phyloP scores from a whole-genome alignment of 805 yeast species.

The Myxozyma udenii region DNA sequence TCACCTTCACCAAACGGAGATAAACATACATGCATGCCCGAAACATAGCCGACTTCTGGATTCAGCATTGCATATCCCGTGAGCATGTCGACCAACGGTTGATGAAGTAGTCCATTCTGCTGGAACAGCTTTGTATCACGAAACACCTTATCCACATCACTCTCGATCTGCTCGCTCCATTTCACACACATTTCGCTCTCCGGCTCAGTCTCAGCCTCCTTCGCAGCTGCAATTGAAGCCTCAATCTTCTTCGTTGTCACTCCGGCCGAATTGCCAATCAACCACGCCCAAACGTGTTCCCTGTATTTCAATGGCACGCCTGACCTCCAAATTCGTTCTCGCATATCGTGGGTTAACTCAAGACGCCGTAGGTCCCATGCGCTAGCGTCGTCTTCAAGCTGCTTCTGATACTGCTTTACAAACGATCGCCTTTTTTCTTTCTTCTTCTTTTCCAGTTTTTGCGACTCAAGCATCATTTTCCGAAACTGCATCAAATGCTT shows the following conservation, averaged over 20 bases:
- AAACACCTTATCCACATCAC: constrained; percentile 37
- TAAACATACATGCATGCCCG: constrained; percentile 37
- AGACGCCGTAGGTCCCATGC: background rate
- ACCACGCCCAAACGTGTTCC: constrained; percentile 48
- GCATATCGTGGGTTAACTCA: constrained; percentile 31
- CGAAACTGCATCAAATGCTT: constrained; percentile 57
- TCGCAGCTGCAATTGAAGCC: background rate
- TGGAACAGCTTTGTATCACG: constrained; percentile 44
- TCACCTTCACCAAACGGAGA: background rate
- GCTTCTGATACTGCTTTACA: constrained; percentile 27
- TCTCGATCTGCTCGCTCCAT: constrained; percentile 8
- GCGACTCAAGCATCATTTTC: constrained; percentile 37
- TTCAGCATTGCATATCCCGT: constrained; percentile 36
- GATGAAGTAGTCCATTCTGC: constrained; percentile 37
- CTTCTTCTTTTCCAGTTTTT: constrained; percentile 24
- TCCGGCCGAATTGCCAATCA: constrained; percentile 10
- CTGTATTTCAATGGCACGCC: constrained; percentile 52
- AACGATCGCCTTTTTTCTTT: constrained; percentile 14
- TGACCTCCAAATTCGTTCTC: constrained; percentile 59
- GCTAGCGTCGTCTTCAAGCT: constrained; percentile 28
- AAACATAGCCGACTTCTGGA: constrained; percentile 36
- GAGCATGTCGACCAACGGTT: constrained; percentile 40
- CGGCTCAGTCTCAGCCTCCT: background rate
- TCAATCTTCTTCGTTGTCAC: constrained; percentile 1
- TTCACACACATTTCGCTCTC: constrained; percentile 10